Evolutionary conservation across 2,329 filamentous ascomycete genomes (phyloP).

Genomic region (Amphichorda felina): DNA sequence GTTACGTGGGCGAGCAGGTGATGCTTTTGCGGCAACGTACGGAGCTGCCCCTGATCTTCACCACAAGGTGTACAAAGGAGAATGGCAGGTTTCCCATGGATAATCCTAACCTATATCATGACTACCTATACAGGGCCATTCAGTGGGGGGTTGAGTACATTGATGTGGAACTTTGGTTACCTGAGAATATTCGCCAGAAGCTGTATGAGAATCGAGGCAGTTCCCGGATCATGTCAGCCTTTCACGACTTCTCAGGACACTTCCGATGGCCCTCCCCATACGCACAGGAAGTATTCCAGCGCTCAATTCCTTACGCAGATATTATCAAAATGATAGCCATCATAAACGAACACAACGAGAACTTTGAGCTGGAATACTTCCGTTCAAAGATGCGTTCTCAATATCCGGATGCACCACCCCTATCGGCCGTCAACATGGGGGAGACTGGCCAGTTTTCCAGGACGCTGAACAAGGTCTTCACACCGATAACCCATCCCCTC

Average conservation of each 20-base stretch:
- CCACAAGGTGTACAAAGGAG: conserved; percentile 68
- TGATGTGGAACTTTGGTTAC: conserved; percentile 80
- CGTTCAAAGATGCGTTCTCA: conserved; percentile 62
- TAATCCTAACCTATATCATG: conserved; percentile 60
- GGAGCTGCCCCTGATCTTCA: conserved; percentile 84
- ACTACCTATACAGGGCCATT: conserved; percentile 72
- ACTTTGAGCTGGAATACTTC: conserved; percentile 86
- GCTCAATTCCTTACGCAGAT: conserved; percentile 64
- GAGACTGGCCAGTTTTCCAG: conserved; percentile 76
- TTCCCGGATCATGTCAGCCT: conserved; percentile 83
- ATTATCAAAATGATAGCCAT: conserved; percentile 88
- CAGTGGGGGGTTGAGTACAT: conserved; percentile 88
- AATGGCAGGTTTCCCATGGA: conserved; percentile 82
- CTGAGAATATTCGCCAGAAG: conserved; percentile 57
- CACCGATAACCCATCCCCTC: conserved; percentile 76
- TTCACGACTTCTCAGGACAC: conserved; percentile 75
- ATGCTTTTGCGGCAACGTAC: conserved; percentile 76
- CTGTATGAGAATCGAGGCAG: conserved; percentile 61
- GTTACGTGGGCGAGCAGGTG: conserved; percentile 77
- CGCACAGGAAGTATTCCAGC: conserved; percentile 59
- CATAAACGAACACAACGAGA: conserved; percentile 70
- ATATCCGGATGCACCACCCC: conserved; percentile 56
- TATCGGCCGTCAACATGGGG: conserved; percentile 82
- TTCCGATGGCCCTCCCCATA: conserved; percentile 73
- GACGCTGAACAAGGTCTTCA: conserved; percentile 76